Conservation (phyloP, 768 basidiomycete genomes). For the Pulveroboletus sp. region DNA sequence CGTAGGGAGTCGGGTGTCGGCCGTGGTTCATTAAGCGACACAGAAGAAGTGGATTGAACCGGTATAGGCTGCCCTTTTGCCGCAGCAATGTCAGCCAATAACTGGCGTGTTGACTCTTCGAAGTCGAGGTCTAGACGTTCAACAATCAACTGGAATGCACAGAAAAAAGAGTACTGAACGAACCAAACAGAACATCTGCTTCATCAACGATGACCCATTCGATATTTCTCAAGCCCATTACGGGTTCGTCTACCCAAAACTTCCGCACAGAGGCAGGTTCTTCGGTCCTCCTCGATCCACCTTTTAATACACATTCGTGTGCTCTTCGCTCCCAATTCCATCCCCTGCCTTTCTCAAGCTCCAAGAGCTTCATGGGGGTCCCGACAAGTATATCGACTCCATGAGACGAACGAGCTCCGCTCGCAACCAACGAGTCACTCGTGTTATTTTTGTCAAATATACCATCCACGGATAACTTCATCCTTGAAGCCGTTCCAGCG, state of each 20-base stretch:
- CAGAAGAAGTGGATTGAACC: constrained; percentile 14
- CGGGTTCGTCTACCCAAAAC: constrained; percentile 45
- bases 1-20: constrained; percentile 9
- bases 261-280: constrained; percentile 22
- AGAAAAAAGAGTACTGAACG: constrained; percentile 13
- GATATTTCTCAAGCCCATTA: constrained; percentile 61
- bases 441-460: constrained; percentile 21
- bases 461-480: constrained; percentile 29
- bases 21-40: constrained; percentile 11
- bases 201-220: constrained; percentile 93
- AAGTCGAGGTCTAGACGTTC: constrained; percentile 69
- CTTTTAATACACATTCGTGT: constrained; percentile 19
- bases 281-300: constrained; percentile 27
- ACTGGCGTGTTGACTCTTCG: constrained; percentile 59
- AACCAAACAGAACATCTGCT: constrained; percentile 86
- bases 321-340: constrained; percentile 44
- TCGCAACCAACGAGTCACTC: constrained; percentile 28
- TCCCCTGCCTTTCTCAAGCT: constrained; percentile 50
- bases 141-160: neutral
- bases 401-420: constrained; percentile 11
- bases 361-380: constrained; percentile 60
- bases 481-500: constrained; percentile 45
- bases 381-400: constrained; percentile 57
- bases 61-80: constrained; percentile 42
- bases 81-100: constrained; percentile 66